Evolutionary conservation across 495 filamentous ascomycete genomes (phyloP).

Genomic region (Sabuloglossum arenarium): DNA sequence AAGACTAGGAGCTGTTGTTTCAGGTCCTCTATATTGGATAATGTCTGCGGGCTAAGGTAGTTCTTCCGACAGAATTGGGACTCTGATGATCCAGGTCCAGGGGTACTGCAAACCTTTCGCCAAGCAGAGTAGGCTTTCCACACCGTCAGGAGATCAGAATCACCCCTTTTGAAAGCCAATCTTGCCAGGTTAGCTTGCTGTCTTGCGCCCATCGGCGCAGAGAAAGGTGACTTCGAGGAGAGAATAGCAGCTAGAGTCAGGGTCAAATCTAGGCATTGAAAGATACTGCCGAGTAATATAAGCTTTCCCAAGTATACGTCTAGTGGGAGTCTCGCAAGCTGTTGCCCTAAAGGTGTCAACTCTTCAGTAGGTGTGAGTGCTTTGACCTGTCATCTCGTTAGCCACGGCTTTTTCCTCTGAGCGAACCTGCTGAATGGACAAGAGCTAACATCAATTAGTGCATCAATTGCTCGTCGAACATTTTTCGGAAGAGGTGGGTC

Average conservation of each 20-base stretch:
- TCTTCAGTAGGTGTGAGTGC: conserved; percentile 65
- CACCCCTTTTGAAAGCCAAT: conserved; percentile 55
- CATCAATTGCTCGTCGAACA: conserved; percentile 76
- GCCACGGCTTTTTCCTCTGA: background rate
- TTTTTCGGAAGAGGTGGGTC: conserved; percentile 83
- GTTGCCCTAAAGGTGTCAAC: conserved; percentile 65
- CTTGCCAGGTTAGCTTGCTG: conserved; percentile 59
- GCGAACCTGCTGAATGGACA: background rate
- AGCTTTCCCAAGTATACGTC: conserved; percentile 92
- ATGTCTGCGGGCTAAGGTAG: conserved; percentile 62
- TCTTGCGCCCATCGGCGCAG: conserved; percentile 61
- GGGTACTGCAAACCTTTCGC: conserved; percentile 52
- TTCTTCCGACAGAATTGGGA: conserved; percentile 81
- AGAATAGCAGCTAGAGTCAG: conserved; percentile 82
- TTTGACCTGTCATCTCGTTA: conserved; percentile 25
- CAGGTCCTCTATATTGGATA: conserved; percentile 80
- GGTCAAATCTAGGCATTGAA: conserved; percentile 74
- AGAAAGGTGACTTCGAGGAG: conserved; percentile 86
- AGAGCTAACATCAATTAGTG: conserved; percentile 50
- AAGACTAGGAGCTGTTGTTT: conserved; percentile 74
- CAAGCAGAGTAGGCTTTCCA: conserved; percentile 87
- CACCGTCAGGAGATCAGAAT: conserved; percentile 77
- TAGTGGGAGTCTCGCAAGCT: conserved; percentile 70
- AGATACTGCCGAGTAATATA: conserved; percentile 61
- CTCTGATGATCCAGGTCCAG: conserved; percentile 40